Evolutionary conservation across 805 yeast genomes (phyloP), one percentile per base, ranked within the genome.

Genomic region (Hanseniaspora occidentalis): DNA sequence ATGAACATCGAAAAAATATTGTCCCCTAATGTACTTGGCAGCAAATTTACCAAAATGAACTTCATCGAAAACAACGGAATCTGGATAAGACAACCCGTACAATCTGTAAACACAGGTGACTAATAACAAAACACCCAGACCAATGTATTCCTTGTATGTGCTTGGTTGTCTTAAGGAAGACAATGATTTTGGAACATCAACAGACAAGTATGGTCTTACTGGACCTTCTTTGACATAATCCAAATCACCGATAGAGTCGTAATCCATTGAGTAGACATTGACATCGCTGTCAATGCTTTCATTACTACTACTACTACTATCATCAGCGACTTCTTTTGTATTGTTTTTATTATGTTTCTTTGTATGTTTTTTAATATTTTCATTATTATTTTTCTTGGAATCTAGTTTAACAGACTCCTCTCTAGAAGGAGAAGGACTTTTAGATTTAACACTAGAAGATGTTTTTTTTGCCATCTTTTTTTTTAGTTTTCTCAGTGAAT

Each of bases 1-100:
- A 54, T 81, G 83, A 35, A 75, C 79, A 56, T 79, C 88, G 72
- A 80, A 69, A 59, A 80, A 81, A 53, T 67, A 80, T 14, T 60
- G 59, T 16, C 84, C 83, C 40, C 63, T 59, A 40, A 77, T 69
- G 63, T 86, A 92, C 60, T 83, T 77, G 43, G 79, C 71, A 24
- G 96, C 95, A 63, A 89, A 92, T n/a, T 94, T 94, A 42, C 98
- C 98, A 53, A 92, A 92, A 61, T 84, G 94, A 31, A 83, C 92
- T 60, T 89, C 98, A 59, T 86, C 95, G 49, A 84, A 84, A 10
- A 89, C 95, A 27, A 86, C 94, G 22, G 88, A 75, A 51, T 76
- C 62, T 31, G 99, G 99, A 46, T 63, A 54, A 21, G 71, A 64
- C 43, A 92, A 65, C 40, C 70, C 64, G 48, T 67, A 64, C 40